Conservation (phyloP, 495 filamentous ascomycete species). For the Sordaria brevicollis region DNA sequence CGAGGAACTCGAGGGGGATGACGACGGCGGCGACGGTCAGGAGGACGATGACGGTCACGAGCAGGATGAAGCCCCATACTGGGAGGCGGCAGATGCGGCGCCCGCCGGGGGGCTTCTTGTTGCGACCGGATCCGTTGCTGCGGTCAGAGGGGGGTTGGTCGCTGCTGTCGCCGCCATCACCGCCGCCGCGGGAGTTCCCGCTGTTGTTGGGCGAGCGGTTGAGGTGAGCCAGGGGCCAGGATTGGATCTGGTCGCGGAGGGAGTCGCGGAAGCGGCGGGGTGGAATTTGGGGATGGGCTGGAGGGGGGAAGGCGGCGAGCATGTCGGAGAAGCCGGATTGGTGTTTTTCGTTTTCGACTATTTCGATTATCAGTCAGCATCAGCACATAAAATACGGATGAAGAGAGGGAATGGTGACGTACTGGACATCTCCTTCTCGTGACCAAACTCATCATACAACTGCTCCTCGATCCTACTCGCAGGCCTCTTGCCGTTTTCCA, state of each 20-base stretch:
- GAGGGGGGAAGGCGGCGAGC: conserved; percentile 82
- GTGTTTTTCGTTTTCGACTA: conserved; percentile 33
- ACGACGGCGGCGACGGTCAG: conserved; percentile 80
- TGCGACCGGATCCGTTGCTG: conserved; percentile 3
- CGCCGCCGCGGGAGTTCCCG: conserved; percentile 13
- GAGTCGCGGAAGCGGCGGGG: conserved; percentile 37
- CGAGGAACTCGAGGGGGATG: conserved; percentile 76
- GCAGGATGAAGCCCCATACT: conserved; percentile 62
- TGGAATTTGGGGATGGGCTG: conserved; percentile 45
- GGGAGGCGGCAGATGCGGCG: conserved; percentile 68
- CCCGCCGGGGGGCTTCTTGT: conserved; percentile 11
- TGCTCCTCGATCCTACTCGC: conserved; percentile 55
- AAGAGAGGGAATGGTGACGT: conserved; percentile 8
- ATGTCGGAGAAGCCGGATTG: conserved; percentile 73
- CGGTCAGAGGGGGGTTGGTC: conserved; percentile 6
- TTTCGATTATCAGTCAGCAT: conserved; percentile 29
- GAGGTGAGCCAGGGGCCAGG: conserved; percentile 31
- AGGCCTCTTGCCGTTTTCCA: conserved; percentile 74
- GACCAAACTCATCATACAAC: conserved; percentile 13
- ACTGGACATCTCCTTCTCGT: conserved; percentile 31
- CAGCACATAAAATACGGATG: neutral
- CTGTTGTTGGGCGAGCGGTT: conserved; percentile 22
- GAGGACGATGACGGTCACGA: conserved; percentile 57
- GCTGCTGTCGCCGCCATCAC: conserved; percentile 16
- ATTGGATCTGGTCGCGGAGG: conserved; percentile 20